Percentiles rank a stretch among this genome's conserved stretches.
Evolutionary conservation across 768 basidiomycete genomes (phyloP).

Genomic region (Leccinum subgranulosum): DNA sequence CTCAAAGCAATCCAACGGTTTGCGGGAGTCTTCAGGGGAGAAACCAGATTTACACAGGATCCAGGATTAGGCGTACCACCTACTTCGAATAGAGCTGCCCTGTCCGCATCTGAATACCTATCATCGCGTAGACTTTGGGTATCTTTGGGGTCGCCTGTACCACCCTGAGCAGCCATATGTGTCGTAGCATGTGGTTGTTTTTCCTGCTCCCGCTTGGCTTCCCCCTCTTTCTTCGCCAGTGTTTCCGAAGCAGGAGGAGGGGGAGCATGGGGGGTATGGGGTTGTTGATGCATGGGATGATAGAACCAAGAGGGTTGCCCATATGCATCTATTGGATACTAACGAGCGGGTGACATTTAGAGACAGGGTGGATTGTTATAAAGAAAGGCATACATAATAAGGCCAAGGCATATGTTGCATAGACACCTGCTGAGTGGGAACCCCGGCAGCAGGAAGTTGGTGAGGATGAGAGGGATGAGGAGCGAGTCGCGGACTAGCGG

Average conservation of each 20-base stretch:
- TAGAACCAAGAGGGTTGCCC: constrained; percentile 44
- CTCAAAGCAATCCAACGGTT: no score
- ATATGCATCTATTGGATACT: constrained; percentile 50
- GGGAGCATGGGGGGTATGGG: constrained; percentile 48
- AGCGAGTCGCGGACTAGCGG: constrained; percentile 61
- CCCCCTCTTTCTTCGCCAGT: constrained; percentile 43
- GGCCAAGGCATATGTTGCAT: constrained; percentile 39
- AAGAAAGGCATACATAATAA: constrained; percentile 55
- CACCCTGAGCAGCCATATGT: no score
- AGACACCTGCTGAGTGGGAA: constrained; percentile 44
- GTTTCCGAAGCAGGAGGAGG: constrained; percentile 32
- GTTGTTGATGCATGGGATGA: constrained; percentile 33
- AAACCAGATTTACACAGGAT: no score
- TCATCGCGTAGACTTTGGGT: no score
- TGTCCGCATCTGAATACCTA: no score
- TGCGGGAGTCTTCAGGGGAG: no score
- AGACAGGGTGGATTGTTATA: not conserved
- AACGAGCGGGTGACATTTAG: constrained; percentile 6
- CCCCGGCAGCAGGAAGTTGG: constrained; percentile 50
- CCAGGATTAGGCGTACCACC: no score
- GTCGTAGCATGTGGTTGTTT: not conserved
- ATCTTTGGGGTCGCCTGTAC: constrained; percentile 16
- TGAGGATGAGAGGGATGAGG: constrained; percentile 46
- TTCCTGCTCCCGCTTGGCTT: constrained; percentile 41
- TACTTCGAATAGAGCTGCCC: no score